phyloP scores from a whole-genome alignment of 176 grass and related monocot species.

The Eleusine coracana region DNA sequence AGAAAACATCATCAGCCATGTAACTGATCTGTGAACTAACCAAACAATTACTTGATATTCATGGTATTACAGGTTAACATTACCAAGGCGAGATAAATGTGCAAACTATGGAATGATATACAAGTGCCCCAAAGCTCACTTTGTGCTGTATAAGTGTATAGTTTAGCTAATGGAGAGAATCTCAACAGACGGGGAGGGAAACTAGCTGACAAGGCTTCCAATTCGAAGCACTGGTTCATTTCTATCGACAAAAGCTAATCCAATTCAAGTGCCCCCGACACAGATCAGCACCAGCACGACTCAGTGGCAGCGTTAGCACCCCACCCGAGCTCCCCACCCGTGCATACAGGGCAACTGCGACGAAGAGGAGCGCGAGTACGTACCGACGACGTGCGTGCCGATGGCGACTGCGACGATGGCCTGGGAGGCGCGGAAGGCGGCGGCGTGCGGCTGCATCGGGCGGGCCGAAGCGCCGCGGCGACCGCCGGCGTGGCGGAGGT shows the following conservation, averaged over 20 bases:
- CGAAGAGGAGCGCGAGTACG: background rate
- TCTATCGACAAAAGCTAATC: background rate
- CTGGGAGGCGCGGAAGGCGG: conserved; percentile 76
- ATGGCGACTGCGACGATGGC: conserved; percentile 88
- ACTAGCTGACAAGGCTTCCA: background rate
- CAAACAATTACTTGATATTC: background rate
- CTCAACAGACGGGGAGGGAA: background rate
- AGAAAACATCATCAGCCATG: background rate
- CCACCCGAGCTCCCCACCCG: background rate
- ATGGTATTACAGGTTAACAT: background rate
- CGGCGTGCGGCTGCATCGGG: conserved; percentile 86
- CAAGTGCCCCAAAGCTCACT: background rate
- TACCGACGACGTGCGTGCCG: conserved; percentile 85
- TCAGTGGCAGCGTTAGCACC: too few relatives aligned
- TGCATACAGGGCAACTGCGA: background rate
- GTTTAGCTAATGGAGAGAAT: conserved; percentile 15
- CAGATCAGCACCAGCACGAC: conserved; percentile 4
- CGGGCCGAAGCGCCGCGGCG: conserved; percentile 59
- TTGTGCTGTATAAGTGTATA: background rate
- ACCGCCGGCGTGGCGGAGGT: conserved; percentile 88
- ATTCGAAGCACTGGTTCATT: background rate
- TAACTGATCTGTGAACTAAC: conserved; percentile 12
- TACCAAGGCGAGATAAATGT: background rate
- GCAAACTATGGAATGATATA: background rate
- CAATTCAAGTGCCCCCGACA: background rate